Base-by-base conservation (phyloP, 2,329 filamentous ascomycete species). In the Fusarium tjaetaba region DNA sequence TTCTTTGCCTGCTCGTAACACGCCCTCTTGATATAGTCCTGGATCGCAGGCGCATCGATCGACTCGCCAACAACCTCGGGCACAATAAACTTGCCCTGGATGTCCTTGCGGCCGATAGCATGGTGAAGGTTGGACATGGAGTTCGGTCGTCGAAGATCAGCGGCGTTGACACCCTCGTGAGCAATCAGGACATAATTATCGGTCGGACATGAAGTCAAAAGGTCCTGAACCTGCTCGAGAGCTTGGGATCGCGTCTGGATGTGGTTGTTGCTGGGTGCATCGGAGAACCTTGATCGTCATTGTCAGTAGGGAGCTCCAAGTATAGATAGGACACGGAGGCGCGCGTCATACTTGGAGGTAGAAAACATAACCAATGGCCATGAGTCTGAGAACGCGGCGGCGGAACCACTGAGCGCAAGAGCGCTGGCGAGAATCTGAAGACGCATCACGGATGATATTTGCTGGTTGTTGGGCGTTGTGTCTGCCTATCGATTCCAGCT, bases 351-450 rank as follows among this genome's bases (percentile, higher is more conserved):
- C 95, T 91, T 86, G 71, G 92, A 89, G 51, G 92, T 96, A 38
- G 96, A 98, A 82, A 97, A 92, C 75, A 98, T 85, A 80, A 97
- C 89, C 83, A 97, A 96, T 24, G 96, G 96, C 61, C 94, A 95
- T 5, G 95, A 94, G 83, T 97, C 92, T 72, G 90, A 91, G 82
- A 97, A 96, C 32, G 94, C 95, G 70, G 90, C 85, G 49, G 88
- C 90, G 30, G 87, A 86, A 68, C 88, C 87, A 75, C 89, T 86
- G 77, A 89, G 82, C 74, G 87, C 87, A 79, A 89, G 82, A 57
- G 88, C 80, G 75, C 86, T 82, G 68, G 85, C 82, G 79, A 87
- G 79, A 79, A 84, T 80, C 62, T 86, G 87, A 78, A 87, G 79
- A 85, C 87, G 89, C 90, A 91, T 92, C 72, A 76, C 71, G 73